Evolutionary conservation across 345 rosid species (phyloP).

Genomic region (Moringa oleifera): DNA sequence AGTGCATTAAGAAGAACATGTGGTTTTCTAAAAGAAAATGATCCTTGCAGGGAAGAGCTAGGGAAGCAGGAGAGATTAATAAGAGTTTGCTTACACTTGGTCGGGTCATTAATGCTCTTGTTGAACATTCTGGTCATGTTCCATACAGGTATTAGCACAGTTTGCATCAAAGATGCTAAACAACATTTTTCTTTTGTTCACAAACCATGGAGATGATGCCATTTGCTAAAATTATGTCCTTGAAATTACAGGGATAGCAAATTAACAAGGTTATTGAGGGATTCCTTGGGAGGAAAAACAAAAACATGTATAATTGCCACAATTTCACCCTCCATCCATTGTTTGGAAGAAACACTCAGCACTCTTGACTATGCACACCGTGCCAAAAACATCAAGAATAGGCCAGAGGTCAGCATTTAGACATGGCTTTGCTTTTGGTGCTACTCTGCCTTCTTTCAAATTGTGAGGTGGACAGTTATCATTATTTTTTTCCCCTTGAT

Average conservation of each 20-base stretch:
- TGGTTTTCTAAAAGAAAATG: conserved; percentile 2
- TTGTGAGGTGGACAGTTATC: background rate
- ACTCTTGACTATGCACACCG: conserved; percentile 98
- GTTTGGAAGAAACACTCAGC: conserved; percentile 96
- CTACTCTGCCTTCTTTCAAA: conserved; percentile 4
- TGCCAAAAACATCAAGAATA: conserved; percentile 98
- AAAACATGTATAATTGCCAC: conserved; percentile 99
- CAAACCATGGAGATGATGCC: background rate
- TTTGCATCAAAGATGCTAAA: background rate
- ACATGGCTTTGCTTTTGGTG: conserved; percentile 12
- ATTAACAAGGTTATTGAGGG: conserved; percentile 91
- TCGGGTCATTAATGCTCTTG: conserved; percentile 93
- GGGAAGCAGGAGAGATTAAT: conserved; percentile 99
- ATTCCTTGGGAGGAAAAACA: conserved; percentile 96
- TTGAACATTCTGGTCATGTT: conserved; percentile 97
- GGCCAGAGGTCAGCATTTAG: conserved; percentile 70
- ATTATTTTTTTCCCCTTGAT: conserved; percentile 9
- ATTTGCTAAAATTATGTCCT: conserved; percentile 15
- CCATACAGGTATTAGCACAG: conserved; percentile 64
- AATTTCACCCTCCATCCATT: conserved; percentile 83
- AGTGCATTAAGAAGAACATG: background rate
- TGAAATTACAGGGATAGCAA: conserved; percentile 80
- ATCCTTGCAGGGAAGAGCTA: conserved; percentile 86
- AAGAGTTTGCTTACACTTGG: conserved; percentile 99
- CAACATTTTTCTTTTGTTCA: background rate